Conservation (phyloP, 208 protist species). For the Zelonia costaricensis region DNA sequence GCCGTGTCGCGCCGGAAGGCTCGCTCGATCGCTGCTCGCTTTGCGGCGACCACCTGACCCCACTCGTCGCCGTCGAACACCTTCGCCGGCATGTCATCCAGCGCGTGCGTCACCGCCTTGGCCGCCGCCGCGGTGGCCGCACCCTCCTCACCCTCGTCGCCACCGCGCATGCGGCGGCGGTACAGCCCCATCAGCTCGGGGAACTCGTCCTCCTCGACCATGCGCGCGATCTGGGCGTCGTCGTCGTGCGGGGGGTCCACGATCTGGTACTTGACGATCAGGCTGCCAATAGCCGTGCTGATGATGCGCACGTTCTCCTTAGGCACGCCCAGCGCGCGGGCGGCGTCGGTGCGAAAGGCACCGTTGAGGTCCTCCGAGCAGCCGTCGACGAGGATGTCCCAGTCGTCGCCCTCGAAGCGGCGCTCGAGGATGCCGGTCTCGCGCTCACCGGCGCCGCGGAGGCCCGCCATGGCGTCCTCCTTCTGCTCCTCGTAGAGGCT, state of each 20-base stretch:
- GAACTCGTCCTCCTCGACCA: conserved; percentile 43
- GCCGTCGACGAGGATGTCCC: conserved; percentile 30
- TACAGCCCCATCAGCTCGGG: conserved; percentile 44
- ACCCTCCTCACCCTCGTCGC: neutral
- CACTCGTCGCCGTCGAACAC: conserved; percentile 55
- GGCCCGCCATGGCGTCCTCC: conserved; percentile 8
- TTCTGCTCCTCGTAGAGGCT: conserved; percentile 38
- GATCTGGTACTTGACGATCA: conserved; percentile 51
- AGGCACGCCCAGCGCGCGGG: conserved; percentile 37
- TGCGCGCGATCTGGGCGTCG: conserved; percentile 31
- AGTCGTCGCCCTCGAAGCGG: conserved; percentile 33
- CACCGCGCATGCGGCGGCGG: conserved; percentile 20
- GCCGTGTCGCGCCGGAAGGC: conserved; percentile 49
- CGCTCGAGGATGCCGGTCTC: conserved; percentile 50
- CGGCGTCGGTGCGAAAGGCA: conserved; percentile 45
- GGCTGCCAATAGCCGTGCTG: conserved; percentile 37
- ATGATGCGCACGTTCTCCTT: conserved; percentile 37
- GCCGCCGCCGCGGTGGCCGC: neutral
- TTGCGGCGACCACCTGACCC: conserved; percentile 32
- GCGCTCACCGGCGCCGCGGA: conserved; percentile 13
- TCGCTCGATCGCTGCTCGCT: conserved; percentile 17
- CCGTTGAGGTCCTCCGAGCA: conserved; percentile 24
- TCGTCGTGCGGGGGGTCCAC: conserved; percentile 29
- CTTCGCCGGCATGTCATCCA: conserved; percentile 28
- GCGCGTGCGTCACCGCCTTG: neutral